Evolutionary conservation across 768 basidiomycete genomes (phyloP).

Genomic region (Lentinula edodes): DNA sequence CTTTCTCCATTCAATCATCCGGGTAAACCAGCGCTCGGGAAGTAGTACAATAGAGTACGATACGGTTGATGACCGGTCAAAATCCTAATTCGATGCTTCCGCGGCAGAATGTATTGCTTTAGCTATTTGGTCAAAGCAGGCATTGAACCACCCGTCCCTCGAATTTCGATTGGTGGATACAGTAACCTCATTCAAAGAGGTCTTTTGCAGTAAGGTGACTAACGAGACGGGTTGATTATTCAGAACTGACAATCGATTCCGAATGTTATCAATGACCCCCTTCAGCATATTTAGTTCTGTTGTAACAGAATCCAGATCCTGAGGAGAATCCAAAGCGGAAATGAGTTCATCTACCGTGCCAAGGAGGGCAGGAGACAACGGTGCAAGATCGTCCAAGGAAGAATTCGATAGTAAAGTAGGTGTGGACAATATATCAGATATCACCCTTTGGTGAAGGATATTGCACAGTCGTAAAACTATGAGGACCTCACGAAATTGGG

Average conservation of each 20-base stretch:
- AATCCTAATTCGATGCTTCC: not conserved
- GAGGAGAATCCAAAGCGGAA: conserved; percentile 60
- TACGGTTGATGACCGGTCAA: no score
- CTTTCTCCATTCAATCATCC: no score
- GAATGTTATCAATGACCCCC: conserved; percentile 31
- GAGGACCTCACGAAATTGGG: conserved; percentile 39
- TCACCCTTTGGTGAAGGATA: conserved; percentile 58
- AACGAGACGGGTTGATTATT: conserved; percentile 17
- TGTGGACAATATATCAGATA: conserved; percentile 41
- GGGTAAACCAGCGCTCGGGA: no score
- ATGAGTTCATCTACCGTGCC: conserved; percentile 61
- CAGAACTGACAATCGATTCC: conserved; percentile 16
- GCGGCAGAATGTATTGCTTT: conserved; percentile 26
- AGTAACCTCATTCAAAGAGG: conserved; percentile 17
- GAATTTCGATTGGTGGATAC: not conserved
- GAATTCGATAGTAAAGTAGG: conserved; percentile 16
- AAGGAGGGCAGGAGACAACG: conserved; percentile 46
- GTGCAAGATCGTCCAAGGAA: conserved; percentile 46
- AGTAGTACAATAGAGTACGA: no score
- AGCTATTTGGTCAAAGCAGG: conserved; percentile 59
- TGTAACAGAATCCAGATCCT: conserved; percentile 38
- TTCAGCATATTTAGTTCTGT: conserved; percentile 33
- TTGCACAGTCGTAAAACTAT: conserved; percentile 52
- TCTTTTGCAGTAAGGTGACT: conserved; percentile 23
- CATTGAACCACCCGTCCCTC: conserved; percentile 53